These are phyloP conservation scores for Xylariomycetidae sp. DNA, from an alignment of 2,329 filamentous ascomycete genomes.

Conservation along the genomic window DNA sequence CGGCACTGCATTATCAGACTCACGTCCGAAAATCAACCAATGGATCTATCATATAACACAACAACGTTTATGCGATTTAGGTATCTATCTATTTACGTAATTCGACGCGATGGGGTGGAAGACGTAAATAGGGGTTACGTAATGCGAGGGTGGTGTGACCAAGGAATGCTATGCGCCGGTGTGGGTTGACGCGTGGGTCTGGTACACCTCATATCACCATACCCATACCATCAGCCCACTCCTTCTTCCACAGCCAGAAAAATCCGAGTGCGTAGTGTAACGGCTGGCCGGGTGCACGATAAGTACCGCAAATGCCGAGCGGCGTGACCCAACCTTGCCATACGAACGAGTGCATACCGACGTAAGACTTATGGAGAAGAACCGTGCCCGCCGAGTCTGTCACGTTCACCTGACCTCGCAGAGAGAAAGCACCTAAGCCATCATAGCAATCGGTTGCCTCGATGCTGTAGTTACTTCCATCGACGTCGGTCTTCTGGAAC, in stretches of 20 bases:
- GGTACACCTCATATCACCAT: too few species aligned
- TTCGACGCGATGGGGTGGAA: too few species aligned
- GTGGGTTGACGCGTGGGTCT: too few species aligned
- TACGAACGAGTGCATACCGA: neutral
- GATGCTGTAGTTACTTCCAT: conserved; percentile 8
- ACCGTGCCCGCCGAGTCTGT: conserved; percentile 6
- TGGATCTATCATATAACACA: too few species aligned
- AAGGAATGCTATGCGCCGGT: too few species aligned
- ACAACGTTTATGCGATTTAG: too few species aligned
- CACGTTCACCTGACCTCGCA: conserved; percentile 8
- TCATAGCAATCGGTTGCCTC: conserved; percentile 8
- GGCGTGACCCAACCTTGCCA: conserved; percentile 12
- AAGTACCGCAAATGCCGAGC: conserved; percentile 11
- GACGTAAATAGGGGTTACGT: too few species aligned
- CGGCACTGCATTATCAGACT: too few species aligned
- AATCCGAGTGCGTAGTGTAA: conserved; percentile 3
- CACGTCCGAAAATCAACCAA: too few species aligned
- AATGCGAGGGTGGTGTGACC: too few species aligned
- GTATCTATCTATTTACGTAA: too few species aligned
- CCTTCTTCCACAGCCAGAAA: conserved; percentile 17
- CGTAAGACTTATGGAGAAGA: conserved; percentile 6
- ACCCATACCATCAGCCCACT: conserved; percentile 9
- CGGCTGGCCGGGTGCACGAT: neutral
- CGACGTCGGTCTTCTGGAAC: conserved; percentile 7
- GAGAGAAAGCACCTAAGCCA: conserved; percentile 3